Conservation (phyloP, 805 yeast species). For the Teunomyces stri region DNA sequence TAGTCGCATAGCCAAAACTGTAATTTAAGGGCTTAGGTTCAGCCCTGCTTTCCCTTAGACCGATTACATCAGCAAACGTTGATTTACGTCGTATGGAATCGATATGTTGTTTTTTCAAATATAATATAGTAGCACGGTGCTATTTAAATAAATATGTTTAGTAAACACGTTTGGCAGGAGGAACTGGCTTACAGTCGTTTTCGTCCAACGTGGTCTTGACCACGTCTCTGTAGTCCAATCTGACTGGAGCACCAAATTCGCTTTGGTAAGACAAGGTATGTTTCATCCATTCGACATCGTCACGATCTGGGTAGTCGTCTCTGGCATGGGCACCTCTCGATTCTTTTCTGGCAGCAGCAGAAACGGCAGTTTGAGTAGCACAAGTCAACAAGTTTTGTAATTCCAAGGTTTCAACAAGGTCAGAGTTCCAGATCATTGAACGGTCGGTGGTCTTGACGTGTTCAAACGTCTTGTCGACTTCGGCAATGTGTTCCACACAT, state of each 20-base stretch:
- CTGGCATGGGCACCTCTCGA: slow-evolving; percentile 99
- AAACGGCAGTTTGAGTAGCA: slow-evolving; percentile 91
- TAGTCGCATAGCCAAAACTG: neutral
- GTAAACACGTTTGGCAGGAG: slow-evolving; percentile 95
- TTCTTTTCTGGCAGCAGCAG: slow-evolving; percentile 94
- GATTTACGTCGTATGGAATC: neutral
- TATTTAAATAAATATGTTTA: slow-evolving; percentile 28
- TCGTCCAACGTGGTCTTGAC: slow-evolving; percentile 82
- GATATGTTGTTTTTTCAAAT: neutral
- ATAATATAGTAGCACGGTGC: slow-evolving; percentile 1
- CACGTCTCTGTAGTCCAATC: slow-evolving; percentile 82
- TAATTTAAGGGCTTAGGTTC: neutral
- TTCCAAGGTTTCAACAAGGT: slow-evolving; percentile 92
- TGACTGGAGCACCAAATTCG: slow-evolving; percentile 64
- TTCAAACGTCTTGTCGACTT: slow-evolving; percentile 69
- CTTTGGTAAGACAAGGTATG: slow-evolving; percentile 93
- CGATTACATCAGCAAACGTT: neutral
- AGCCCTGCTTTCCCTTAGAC: neutral
- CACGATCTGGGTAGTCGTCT: slow-evolving; percentile 96
- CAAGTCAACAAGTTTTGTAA: slow-evolving; percentile 94
- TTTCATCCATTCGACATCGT: slow-evolving; percentile 96
- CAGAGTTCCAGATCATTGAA: slow-evolving; percentile 99
- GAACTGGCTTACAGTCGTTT: slow-evolving; percentile 90
- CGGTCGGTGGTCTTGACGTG: slow-evolving; percentile 89
- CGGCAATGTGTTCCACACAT: slow-evolving; percentile 78